These are phyloP conservation scores for Trichomonas vaginalis DNA, from an alignment of 208 protist species.

Conservation along the genomic window DNA sequence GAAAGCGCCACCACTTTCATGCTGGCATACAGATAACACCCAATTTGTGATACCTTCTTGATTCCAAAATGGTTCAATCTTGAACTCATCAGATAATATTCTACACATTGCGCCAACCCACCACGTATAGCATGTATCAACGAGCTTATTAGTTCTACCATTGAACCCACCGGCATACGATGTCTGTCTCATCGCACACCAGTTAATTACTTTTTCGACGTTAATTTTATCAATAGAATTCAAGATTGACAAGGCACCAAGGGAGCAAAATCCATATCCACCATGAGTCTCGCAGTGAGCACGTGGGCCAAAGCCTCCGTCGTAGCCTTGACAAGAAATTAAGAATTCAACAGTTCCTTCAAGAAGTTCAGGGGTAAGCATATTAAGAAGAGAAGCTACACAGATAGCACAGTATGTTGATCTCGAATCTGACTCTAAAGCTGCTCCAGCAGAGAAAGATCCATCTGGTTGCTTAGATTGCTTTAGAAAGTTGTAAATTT, in stretches of 20 bases:
- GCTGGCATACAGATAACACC: not conserved
- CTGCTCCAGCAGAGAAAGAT: not conserved
- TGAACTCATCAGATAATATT: not conserved
- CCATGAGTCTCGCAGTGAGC: not conserved
- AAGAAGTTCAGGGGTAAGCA: not conserved
- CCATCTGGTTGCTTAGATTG: not conserved
- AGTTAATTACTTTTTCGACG: not conserved
- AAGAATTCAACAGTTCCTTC: not conserved
- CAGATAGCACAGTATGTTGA: not conserved
- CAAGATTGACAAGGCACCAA: not conserved
- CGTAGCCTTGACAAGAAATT: not conserved
- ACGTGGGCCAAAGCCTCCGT: not conserved
- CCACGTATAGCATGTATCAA: slow-evolving; percentile 37
- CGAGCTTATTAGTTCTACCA: slow-evolving; percentile 35
- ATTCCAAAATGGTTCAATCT: not conserved
- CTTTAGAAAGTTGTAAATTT: not conserved
- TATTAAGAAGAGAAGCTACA: not conserved
- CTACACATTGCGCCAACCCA: slow-evolving; percentile 28
- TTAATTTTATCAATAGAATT: not conserved
- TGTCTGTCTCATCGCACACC: slow-evolving; percentile 24
- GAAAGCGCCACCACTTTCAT: slow-evolving; percentile 8
- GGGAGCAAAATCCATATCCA: not conserved
- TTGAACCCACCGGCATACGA: slow-evolving; percentile 30
- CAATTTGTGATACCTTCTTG: not conserved
- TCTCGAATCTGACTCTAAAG: not conserved